Conservation (phyloP, 805 yeast genomes). For the Sungouiella thailandica region DNA sequence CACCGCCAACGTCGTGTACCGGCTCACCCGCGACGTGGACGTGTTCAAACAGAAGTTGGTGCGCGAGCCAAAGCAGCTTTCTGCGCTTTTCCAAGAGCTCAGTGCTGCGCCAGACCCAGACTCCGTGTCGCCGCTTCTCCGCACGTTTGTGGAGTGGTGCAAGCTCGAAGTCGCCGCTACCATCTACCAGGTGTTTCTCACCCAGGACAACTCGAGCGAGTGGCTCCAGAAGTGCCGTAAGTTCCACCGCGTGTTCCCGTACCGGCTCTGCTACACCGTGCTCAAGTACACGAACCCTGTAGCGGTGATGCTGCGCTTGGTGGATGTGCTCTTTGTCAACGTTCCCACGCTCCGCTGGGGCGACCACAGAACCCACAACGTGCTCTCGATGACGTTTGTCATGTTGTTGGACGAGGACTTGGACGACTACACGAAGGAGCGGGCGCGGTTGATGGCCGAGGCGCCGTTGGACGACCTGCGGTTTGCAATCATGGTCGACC, state of each 20-base stretch:
- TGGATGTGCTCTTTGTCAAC: constrained; percentile 69
- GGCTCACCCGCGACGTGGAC: constrained; percentile 52
- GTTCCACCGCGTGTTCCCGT: constrained; percentile 77
- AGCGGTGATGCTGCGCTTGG: constrained; percentile 69
- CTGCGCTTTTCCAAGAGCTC: constrained; percentile 61
- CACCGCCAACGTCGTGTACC: constrained; percentile 52
- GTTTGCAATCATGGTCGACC: constrained; percentile 21
- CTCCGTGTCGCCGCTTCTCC: constrained; percentile 62
- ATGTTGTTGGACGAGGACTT: constrained; percentile 73
- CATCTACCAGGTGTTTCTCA: constrained; percentile 72
- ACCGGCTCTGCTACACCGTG: constrained; percentile 68
- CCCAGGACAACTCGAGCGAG: constrained; percentile 77
- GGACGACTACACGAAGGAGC: constrained; percentile 45
- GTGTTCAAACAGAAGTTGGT: constrained; percentile 54
- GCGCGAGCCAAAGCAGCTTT: constrained; percentile 48
- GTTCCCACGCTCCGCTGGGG: constrained; percentile 27
- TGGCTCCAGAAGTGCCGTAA: constrained; percentile 64
- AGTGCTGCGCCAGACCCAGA: constrained; percentile 47
- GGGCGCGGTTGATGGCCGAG: constrained; percentile 44
- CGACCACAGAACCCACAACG: constrained; percentile 20
- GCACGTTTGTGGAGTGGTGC: constrained; percentile 74
- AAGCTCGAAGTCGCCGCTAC: constrained; percentile 82
- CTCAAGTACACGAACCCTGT: constrained; percentile 84
- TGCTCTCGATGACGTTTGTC: constrained; percentile 70
- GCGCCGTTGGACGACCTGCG: constrained; percentile 34